A percentile compares a stretch with the other conserved stretches of the same genome.
Conservation (phyloP, 495 filamentous ascomycete species). For the Diplogelasinospora grovesii region DNA sequence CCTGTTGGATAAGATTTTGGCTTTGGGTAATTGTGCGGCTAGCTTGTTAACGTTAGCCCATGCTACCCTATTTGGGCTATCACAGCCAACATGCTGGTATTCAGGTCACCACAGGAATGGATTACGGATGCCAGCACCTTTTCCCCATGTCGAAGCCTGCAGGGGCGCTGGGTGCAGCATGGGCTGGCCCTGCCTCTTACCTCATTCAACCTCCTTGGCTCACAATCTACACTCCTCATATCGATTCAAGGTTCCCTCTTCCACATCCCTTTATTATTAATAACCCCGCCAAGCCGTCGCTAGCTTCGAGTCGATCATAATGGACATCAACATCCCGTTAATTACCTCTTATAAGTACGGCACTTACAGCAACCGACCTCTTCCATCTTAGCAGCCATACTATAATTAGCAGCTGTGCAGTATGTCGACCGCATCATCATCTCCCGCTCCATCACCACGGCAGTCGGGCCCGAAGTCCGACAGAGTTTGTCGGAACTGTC, state of each 20-base stretch:
- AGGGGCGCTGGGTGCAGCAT: too few relatives aligned
- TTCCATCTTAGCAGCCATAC: too few relatives aligned
- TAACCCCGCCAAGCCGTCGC: constrained; percentile 5
- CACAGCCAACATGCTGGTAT: background rate
- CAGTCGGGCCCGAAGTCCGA: constrained; percentile 14
- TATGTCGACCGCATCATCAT: constrained; percentile 22
- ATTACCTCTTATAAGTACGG: too few relatives aligned
- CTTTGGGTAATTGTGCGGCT: too few relatives aligned
- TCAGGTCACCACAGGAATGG: background rate
- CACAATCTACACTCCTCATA: background rate
- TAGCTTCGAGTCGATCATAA: background rate
- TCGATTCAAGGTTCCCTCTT: constrained; percentile 8
- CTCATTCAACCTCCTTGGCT: background rate
- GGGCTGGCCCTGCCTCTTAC: too few relatives aligned
- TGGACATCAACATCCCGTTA: constrained; percentile 1
- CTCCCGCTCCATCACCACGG: constrained; percentile 13
- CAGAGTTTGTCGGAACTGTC: constrained; percentile 23
- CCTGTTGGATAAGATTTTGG: too few relatives aligned
- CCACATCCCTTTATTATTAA: constrained; percentile 7
- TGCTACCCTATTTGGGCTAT: too few relatives aligned
- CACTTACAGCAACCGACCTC: too few relatives aligned
- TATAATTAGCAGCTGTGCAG: too few relatives aligned
- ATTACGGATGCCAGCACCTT: background rate
- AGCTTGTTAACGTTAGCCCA: too few relatives aligned
- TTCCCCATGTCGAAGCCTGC: background rate